phyloP scores from a whole-genome alignment of 805 yeast genomes.

The Monosporozyma servazzii region DNA sequence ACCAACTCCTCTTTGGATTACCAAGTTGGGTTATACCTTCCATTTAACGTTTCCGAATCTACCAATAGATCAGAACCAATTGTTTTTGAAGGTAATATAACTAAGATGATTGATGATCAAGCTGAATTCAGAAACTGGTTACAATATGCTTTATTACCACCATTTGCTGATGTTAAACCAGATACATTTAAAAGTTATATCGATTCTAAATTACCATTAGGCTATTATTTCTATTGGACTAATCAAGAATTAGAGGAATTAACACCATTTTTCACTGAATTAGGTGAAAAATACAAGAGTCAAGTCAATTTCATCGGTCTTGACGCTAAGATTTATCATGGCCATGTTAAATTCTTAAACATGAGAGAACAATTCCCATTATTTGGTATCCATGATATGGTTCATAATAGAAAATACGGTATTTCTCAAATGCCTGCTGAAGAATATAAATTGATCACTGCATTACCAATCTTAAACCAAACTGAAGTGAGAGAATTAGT shows the following conservation, averaged over 20 bases:
- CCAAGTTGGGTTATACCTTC: conserved; percentile 5
- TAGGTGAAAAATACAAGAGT: conserved; percentile 73
- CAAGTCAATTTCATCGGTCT: conserved; percentile 79
- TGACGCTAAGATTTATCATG: conserved; percentile 71
- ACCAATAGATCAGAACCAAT: conserved; percentile 20
- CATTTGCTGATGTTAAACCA: conserved; percentile 81
- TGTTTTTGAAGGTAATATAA: conserved; percentile 11
- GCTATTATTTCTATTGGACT: conserved; percentile 72
- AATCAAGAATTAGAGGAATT: conserved; percentile 56
- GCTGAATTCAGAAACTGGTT: conserved; percentile 18
- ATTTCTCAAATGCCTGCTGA: conserved; percentile 44
- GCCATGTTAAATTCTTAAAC: conserved; percentile 79
- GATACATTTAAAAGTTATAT: conserved; percentile 68
- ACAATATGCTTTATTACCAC: conserved; percentile 60
- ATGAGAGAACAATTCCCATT: conserved; percentile 83
- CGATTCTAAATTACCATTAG: conserved; percentile 65
- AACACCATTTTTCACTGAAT: conserved; percentile 41
- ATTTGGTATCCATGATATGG: conserved; percentile 74
- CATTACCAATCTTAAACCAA: conserved; percentile 4
- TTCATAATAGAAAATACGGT: conserved; percentile 66
- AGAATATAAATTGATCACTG: conserved; percentile 17
- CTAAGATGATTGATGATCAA: conserved; percentile 14
- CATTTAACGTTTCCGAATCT: neutral
- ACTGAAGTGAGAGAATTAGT: conserved; percentile 43
- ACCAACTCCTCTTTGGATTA: neutral